These are phyloP conservation scores for Candida dendrica DNA, from an alignment of 805 yeast species.

Conservation along the genomic window DNA sequence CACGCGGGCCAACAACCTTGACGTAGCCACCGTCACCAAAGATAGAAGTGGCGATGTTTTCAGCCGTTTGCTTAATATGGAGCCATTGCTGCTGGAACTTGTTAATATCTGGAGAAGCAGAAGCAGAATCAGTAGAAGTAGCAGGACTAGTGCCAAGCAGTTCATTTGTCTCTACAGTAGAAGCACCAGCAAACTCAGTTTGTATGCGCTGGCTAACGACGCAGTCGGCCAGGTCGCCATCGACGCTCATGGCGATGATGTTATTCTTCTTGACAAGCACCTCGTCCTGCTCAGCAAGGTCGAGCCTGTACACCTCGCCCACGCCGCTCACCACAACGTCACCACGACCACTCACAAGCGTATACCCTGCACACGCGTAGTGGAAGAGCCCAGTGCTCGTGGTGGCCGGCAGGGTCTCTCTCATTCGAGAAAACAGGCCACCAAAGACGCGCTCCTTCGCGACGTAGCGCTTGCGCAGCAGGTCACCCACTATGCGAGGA, in stretches of 20 bases:
- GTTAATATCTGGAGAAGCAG: too few relatives aligned
- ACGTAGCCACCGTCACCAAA: background rate
- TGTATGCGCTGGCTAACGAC: background rate
- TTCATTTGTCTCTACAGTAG: too few relatives aligned
- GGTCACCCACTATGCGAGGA: conserved; percentile 31
- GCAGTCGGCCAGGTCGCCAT: conserved; percentile 23
- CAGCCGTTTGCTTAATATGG: background rate
- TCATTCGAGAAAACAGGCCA: background rate
- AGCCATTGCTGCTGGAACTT: too few relatives aligned
- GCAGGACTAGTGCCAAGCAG: too few relatives aligned
- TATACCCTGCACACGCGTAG: conserved; percentile 33
- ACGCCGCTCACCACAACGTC: conserved; percentile 45
- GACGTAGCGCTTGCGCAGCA: conserved; percentile 18
- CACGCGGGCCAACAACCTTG: background rate
- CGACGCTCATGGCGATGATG: conserved; percentile 43
- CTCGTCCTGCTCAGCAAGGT: conserved; percentile 38
- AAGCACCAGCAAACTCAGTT: background rate
- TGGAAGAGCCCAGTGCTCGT: conserved; percentile 34
- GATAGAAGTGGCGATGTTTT: background rate
- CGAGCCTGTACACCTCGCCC: conserved; percentile 45
- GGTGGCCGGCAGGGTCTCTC: conserved; percentile 10
- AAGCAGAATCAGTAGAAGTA: too few relatives aligned
- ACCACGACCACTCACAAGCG: conserved; percentile 51
- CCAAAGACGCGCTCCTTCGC: background rate
- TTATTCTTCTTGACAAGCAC: conserved; percentile 38